phyloP scores from a whole-genome alignment of 345 rosid genomes.

The Chamaenerion angustifolium region DNA sequence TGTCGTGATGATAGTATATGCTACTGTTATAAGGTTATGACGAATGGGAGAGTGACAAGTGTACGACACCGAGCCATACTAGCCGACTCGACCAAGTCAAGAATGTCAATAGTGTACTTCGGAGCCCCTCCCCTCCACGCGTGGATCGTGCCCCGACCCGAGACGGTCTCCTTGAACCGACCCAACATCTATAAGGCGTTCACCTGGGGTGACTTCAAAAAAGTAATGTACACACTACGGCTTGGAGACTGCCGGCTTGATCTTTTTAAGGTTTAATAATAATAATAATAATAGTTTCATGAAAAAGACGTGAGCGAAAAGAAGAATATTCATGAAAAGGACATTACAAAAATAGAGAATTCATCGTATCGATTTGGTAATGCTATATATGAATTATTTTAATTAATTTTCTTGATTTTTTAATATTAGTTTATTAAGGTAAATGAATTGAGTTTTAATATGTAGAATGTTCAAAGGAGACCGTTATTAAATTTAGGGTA shows the following conservation, averaged over 20 bases:
- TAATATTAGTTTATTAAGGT: too few species aligned
- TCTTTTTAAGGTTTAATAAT: constrained; percentile 32
- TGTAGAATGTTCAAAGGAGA: too few species aligned
- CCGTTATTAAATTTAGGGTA: too few species aligned
- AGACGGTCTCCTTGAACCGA: constrained; percentile 33
- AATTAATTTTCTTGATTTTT: too few species aligned
- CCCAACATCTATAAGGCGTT: constrained; percentile 45
- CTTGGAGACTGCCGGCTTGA: constrained; percentile 56
- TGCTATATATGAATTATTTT: too few species aligned
- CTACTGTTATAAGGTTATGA: constrained; percentile 33
- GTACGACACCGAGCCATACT: constrained; percentile 65
- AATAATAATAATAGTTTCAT: neutral
- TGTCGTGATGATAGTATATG: neutral
- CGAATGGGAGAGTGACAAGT: constrained; percentile 77
- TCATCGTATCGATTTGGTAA: too few species aligned
- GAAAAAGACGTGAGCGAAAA: too few species aligned
- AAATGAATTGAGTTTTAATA: too few species aligned
- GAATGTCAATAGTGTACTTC: constrained; percentile 75
- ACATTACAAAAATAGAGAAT: too few species aligned
- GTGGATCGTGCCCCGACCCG: constrained; percentile 40
- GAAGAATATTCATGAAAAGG: too few species aligned
- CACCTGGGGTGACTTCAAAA: constrained; percentile 81
- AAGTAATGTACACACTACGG: constrained; percentile 52
- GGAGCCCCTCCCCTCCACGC: constrained; percentile 72
- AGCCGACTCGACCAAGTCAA: constrained; percentile 38